Conservation (phyloP, 176 grass and related monocot genomes). For the Oryza rufipogon region DNA sequence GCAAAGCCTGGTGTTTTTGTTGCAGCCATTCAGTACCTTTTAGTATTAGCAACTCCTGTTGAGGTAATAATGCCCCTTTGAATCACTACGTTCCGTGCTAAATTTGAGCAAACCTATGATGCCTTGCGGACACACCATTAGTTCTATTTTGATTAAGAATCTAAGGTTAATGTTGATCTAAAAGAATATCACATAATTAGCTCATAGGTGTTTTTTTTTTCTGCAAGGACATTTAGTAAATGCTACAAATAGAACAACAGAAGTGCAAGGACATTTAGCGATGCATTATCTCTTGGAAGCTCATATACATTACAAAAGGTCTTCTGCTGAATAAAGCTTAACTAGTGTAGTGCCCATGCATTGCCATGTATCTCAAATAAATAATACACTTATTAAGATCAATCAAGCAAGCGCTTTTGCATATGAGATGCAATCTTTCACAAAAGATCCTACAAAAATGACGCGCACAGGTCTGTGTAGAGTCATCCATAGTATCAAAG, state of each 20-base stretch:
- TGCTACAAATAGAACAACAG: slow-evolving; percentile 1
- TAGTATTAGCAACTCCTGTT: slow-evolving; percentile 89
- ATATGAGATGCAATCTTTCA: not conserved
- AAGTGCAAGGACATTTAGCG: slow-evolving; percentile 5
- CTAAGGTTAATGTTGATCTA: not conserved
- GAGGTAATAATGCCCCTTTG: slow-evolving; percentile 62
- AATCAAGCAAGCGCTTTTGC: not conserved
- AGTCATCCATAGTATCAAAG: not conserved
- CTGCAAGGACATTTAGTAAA: slow-evolving; percentile 5
- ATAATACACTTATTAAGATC: not conserved
- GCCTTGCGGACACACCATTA: not conserved
- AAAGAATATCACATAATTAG: not conserved
- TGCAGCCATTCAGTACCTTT: slow-evolving; percentile 94
- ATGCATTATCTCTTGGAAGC: slow-evolving; percentile 18
- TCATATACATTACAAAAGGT: slow-evolving; percentile 12
- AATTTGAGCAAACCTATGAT: slow-evolving; percentile 15
- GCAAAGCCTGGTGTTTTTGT: slow-evolving; percentile 90
- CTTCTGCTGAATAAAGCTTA: not conserved
- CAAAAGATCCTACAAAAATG: not conserved
- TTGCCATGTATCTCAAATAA: not conserved
- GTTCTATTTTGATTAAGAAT: slow-evolving; percentile 15
- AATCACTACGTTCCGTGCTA: not conserved
- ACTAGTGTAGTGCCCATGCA: not conserved
- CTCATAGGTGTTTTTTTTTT: not conserved
- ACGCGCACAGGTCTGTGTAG: not conserved